Evolutionary conservation across 129 eudicot genomes (phyloP).

Genomic region (Arctium lappa): DNA sequence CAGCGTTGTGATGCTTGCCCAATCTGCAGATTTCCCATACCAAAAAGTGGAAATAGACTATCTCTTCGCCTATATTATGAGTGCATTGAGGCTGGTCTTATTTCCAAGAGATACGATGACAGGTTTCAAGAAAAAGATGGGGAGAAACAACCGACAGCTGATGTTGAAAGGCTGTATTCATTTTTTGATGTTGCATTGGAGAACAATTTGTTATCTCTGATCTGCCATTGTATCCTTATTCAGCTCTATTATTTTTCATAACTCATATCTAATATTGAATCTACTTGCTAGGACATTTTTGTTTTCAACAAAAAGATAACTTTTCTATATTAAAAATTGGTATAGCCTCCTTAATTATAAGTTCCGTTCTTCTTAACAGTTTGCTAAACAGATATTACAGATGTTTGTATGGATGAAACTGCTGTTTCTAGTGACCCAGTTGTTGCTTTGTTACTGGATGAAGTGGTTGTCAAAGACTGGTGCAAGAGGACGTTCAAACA

Average conservation of each 20-base stretch:
- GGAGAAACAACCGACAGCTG: constrained; percentile 57
- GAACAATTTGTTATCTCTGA: constrained; percentile 77
- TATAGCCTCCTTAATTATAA: constrained; percentile 1
- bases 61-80: constrained; percentile 90
- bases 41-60: constrained; percentile 55
- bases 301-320: neutral
- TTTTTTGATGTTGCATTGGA: constrained; percentile 92
- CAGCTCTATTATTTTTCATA: neutral
- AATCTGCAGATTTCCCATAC: constrained; percentile 64
- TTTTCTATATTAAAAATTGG: neutral
- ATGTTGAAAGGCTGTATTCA: constrained; percentile 76
- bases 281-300: neutral
- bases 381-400: constrained; percentile 72
- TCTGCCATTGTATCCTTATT: constrained; percentile 92
- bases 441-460: constrained; percentile 88
- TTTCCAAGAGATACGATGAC: constrained; percentile 78
- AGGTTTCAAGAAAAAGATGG: constrained; percentile 70
- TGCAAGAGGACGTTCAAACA: constrained; percentile 76
- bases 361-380: constrained; percentile 47
- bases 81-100: constrained; percentile 92
- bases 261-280: neutral
- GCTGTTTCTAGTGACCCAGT: constrained; percentile 98
- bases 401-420: constrained; percentile 99
- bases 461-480: constrained; percentile 98
- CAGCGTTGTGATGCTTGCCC: constrained; percentile 95